phyloP scores from a whole-genome alignment of 169 alveolate genomes.

The Prorocentrum cordatum region DNA sequence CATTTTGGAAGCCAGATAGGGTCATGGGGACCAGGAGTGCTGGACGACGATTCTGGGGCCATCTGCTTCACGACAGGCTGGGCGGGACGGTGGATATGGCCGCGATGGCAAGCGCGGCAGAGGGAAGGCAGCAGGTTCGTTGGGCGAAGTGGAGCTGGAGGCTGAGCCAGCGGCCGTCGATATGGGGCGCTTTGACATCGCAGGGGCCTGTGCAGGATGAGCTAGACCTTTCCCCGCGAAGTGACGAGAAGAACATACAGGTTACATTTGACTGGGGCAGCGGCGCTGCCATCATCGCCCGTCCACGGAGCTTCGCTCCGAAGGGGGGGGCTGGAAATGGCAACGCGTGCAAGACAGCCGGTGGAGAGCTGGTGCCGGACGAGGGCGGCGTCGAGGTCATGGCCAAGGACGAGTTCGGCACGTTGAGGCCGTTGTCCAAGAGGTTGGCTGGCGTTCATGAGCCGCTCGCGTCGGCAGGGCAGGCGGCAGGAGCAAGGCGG shows the following conservation, averaged over 20 bases:
- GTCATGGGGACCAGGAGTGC: not conserved
- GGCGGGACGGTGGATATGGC: not conserved
- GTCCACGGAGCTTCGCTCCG: not conserved
- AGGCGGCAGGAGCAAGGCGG: too few relatives aligned
- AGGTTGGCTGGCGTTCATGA: too few relatives aligned
- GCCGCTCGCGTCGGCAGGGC: too few relatives aligned
- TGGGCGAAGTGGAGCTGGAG: not conserved
- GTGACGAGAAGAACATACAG: too few relatives aligned
- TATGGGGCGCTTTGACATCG: not conserved
- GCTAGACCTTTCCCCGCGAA: not conserved
- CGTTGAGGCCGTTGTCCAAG: too few relatives aligned
- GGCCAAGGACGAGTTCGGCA: not conserved
- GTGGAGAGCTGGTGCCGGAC: not conserved
- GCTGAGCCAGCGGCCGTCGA: not conserved
- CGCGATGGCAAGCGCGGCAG: not conserved
- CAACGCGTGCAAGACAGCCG: not conserved
- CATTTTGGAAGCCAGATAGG: too few relatives aligned
- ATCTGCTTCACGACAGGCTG: too few relatives aligned
- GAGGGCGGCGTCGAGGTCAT: not conserved
- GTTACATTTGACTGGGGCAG: not conserved
- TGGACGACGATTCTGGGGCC: too few relatives aligned
- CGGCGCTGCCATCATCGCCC: not conserved
- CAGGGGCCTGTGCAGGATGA: not conserved
- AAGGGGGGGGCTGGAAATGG: not conserved
- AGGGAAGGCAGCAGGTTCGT: not conserved